Percentiles rank a stretch among this genome's conserved stretches.
Evolutionary conservation across 208 protist species (phyloP).

Genomic region (Acanthamoeba lenticulata): DNA sequence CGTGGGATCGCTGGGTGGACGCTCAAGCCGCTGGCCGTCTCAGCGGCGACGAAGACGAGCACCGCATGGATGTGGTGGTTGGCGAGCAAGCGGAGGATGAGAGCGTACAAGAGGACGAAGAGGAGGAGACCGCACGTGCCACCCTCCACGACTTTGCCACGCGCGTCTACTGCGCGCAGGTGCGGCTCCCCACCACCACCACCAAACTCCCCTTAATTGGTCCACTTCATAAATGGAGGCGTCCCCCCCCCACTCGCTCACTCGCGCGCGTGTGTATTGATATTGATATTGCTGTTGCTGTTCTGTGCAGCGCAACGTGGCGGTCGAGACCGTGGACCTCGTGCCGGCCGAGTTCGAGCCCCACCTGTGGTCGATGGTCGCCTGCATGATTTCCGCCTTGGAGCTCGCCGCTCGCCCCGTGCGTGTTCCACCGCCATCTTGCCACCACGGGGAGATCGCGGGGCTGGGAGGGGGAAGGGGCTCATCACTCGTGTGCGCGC

Average conservation of each 20-base stretch:
- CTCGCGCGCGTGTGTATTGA: background rate
- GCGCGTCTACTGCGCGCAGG: background rate
- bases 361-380: background rate
- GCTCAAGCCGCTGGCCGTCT: background rate
- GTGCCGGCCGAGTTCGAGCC: background rate
- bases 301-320: background rate
- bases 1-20: background rate
- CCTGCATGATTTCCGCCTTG: background rate
- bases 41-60: background rate
- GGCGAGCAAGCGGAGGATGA: too few species aligned
- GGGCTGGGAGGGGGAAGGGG: background rate
- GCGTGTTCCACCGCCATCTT: background rate
- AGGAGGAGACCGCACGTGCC: background rate
- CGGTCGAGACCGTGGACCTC: background rate
- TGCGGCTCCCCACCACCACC: background rate
- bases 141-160: conserved; percentile 13
- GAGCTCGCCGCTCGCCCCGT: background rate
- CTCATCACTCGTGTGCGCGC: background rate
- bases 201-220: background rate
- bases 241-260: background rate
- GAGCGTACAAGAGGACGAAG: too few species aligned
- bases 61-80: background rate
- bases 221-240: too few species aligned
- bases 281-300: too few species aligned
- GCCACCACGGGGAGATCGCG: too few species aligned